phyloP scores from a whole-genome alignment of 2,329 filamentous ascomycete genomes.

The Sclerotinia borealis region DNA sequence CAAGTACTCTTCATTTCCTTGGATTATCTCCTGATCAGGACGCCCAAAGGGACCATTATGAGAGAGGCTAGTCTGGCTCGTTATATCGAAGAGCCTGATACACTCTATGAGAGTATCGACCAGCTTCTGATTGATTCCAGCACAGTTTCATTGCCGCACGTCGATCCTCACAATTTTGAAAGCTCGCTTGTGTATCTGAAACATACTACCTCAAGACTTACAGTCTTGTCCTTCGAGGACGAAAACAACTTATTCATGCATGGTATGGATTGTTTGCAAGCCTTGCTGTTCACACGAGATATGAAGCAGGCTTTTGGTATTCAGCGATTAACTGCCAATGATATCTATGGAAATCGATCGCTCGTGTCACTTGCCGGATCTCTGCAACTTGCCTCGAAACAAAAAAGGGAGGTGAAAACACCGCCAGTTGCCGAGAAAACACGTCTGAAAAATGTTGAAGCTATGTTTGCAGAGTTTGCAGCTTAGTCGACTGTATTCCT shows the following conservation, averaged over 20 bases:
- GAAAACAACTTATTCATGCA: constrained; percentile 5
- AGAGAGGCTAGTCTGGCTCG: constrained; percentile 26
- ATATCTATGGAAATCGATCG: not conserved
- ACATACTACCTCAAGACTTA: not conserved
- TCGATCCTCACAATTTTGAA: not conserved
- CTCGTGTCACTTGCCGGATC: not conserved
- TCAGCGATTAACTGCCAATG: not conserved
- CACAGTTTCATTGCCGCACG: not conserved
- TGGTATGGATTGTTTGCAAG: constrained; percentile 13
- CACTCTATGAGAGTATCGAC: constrained; percentile 6
- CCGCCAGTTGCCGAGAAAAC: not conserved
- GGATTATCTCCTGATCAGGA: constrained; percentile 32
- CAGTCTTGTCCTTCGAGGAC: not conserved
- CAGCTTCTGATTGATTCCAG: not conserved
- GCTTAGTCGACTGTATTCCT: constrained; percentile 5
- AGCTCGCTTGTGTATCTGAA: not conserved
- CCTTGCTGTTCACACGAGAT: not conserved
- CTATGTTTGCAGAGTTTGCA: not conserved
- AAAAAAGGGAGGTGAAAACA: not conserved
- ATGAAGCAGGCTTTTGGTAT: not conserved
- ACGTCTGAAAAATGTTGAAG: not conserved
- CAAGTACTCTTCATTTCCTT: constrained; percentile 29
- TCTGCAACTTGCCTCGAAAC: not conserved
- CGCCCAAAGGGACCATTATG: constrained; percentile 35
- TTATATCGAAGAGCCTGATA: constrained; percentile 30